Evolutionary conservation across 1,284 basidiomycete genomes (phyloP), one percentile per base, ranked within the genome.

Genomic region (Somion occarium): DNA sequence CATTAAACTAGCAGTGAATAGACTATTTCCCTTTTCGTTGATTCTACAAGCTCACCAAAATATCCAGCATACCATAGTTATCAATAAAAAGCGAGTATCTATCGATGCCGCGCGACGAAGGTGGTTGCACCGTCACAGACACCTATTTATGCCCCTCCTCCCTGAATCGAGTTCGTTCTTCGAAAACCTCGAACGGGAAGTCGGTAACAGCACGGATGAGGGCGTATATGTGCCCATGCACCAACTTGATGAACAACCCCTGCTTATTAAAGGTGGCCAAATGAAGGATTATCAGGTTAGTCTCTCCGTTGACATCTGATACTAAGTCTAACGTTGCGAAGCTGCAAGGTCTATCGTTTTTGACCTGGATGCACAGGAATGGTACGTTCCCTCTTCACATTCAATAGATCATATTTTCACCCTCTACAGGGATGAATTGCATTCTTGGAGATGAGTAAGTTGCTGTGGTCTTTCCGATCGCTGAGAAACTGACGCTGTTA

Each of bases 201-300:
- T 59, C 5, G 20, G 48, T 20, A 26, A 13, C 1, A 52, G 50
- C 18, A 50, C 26, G 3, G 54, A 58, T 24, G 47, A 46, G 20
- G 51, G 45, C 1, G 20, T 37, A 20, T 71, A 64, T 56, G 61
- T 67, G 3, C 76, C 75, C 1, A 61, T 67, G 11, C 69, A 66
- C 38, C 58, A 69, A 26, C 51, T 79, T 43, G 68, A 67, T 20
- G 66, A 66, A 41, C 80, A 83, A 53, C 80, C 80, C 0, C 55
- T 58, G 2, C 62, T 73, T 38, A 67, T 83, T 5, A 61, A 62
- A 37, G 71, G 70, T 3, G 80, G 80, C 5, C 53, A 64, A 23
- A 78, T 83, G 76, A 82, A 82, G 60, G 77, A 75, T 47, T 82
- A 83, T 63, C 80, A 83, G 68, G 78, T 78, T 30, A 1, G 62